Evolutionary conservation across 2,329 filamentous ascomycete genomes (phyloP), one percentile per base, ranked within the genome.

Genomic region (Ascochyta clinopodiicola): DNA sequence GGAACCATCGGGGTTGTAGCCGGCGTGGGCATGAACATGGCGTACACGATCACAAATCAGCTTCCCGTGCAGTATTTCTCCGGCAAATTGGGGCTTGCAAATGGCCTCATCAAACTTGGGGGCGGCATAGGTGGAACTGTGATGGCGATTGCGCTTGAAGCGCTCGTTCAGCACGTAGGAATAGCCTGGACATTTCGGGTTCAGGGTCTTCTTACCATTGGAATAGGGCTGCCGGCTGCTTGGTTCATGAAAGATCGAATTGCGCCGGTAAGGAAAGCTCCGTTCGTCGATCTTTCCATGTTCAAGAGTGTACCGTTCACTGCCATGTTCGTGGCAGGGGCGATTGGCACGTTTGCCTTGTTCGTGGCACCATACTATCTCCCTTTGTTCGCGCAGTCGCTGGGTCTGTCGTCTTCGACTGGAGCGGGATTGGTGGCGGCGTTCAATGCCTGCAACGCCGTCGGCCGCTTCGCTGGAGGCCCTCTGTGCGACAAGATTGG

Each of bases 1-100:
- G 69, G 78, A 2, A 81, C 78, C 0, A 69, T 73, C 10, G 81
- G 82, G 0, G 62, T 80, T 15, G 57, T 82, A 4, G 73, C 76
- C 55, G 81, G 81, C 0, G 48, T 81, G 21, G 81, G 81, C 0
- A 63, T 66, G 47, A 50, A 47, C 6, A 59, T 66, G 40, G 61
- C 69, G 0, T 73, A 69, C 42, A 57, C 63, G 1, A 62, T 68
- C 7, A 51, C 38, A 12, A 69, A 68, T 38, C 40, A 52, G 3
- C 48, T 71, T 6, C 63, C 67, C 0, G 56, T 68, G 27, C 68
- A 72, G 40, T 72, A 67, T 25, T 72, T 72, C 32, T 67, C 59
- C 29, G 60, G 61, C 1, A 61, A 63, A n/a, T 49, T 70, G 9
- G 68, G 69, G 1, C 54, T 69, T 4, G 67, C 68, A 6, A 72